Evolutionary conservation across 305 asterid species (phyloP), one percentile per base, ranked within the genome.

Genomic region (Withania somnifera): DNA sequence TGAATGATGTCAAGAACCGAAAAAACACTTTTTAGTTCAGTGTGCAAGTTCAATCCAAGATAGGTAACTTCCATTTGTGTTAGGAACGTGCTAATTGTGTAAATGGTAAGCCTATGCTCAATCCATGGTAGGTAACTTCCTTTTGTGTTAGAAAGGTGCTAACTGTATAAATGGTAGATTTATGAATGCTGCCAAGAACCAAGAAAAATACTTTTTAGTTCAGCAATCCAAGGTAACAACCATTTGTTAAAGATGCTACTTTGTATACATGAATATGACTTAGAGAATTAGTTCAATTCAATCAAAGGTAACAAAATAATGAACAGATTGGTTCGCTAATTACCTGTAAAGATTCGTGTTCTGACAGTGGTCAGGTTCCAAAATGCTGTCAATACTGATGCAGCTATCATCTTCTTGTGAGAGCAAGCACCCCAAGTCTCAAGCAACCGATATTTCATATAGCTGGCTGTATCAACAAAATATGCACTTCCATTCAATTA

Each of bases 321-420:
- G 52, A 26, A 22, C 11, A 5, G 7, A 19, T 19, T 53, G 67
- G 9, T 20, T 19, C 8, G 4, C 14, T n/a, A 73, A 81, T 84
- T 91, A 94, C 98, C 98, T 28, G 98, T 95, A 56, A 94, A 88
- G 77, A 92, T 85, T 82, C 98, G 86, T 38, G 97, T 94, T 87
- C 92, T 86, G 82, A 91, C 87, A 45, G 97, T 85, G 30, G 99
- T 89, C 17, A 95, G 89, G 82, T 94, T 93, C 98, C 99, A 94
- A 87, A 95, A 92, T 15, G 97, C 97, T 11, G 92, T 90, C 28
- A 89, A 90, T 2, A 83, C 86, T 15, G 94, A 93, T 82, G 88
- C 92, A 34, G 93, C 96, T 79, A 91, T 94, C 61, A 95, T 82
- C 85, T 87, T 94, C 82, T 94, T 95, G 84, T 88, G 97, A 1